Evolutionary conservation across 345 rosid genomes (phyloP), one percentile per base, ranked within the genome.

Genomic region (Citropsis articulata): DNA sequence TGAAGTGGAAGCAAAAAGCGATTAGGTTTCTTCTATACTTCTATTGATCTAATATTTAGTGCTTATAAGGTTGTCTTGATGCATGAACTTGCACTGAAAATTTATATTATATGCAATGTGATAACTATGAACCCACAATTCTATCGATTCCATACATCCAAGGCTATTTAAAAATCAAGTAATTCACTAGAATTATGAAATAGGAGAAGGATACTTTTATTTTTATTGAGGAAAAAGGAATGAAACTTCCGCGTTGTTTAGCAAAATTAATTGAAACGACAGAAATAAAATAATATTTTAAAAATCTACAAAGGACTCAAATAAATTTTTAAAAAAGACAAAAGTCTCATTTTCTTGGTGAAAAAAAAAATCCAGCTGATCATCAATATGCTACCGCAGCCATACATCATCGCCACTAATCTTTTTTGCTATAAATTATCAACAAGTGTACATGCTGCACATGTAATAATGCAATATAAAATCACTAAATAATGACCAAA

Each of bases 341-440:
- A 42, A 42, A 42, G 48, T 42, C 48, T 10, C 48, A 42, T 3
- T 42, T 53, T 53, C 57, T 18, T 2, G 2, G 57, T 18, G n/a
- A n/a, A 56, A 35, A 31, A 33, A 21, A 9, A 61, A 48, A 59
- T 18, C 55, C 55, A 25, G 53, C n/a, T n/a, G 56, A 77, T 73
- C 80, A 70, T 73, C 48, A 66, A 45, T 72, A 57, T 69, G 50
- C 56, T 61, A 69, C 70, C 73, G 87, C 87, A 83, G 85, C 85
- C 89, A 55, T 72, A 80, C 87, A 85, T 86, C 85, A 86, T n/a
- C 70, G 75, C 78, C 86, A 88, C 91, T 80, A 53, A 53, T 66
- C 30, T 25, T 42, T 4, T 25, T 25, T 25, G 12, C 63, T 5
- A 73, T 64, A 66, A 74, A 60, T 22, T 31, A 16, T 33, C 31